Percentiles rank a stretch among this genome's conserved stretches.
These are phyloP conservation scores for Adiantum capillusveneris DNA, from an alignment of 75 land plant species.

Conservation along the genomic window DNA sequence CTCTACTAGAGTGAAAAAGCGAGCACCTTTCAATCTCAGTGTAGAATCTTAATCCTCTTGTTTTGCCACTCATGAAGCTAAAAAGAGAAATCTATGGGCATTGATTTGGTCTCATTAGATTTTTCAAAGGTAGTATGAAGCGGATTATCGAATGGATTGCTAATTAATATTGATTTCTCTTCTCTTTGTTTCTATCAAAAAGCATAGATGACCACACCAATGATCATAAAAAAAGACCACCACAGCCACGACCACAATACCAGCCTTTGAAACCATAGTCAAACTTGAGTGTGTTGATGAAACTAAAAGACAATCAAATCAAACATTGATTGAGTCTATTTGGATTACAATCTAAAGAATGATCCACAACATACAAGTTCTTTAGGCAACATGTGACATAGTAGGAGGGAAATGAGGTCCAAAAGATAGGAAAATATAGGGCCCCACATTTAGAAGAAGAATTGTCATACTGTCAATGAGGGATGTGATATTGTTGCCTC, in stretches of 20 bases:
- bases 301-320: not conserved
- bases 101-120: no score
- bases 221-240: conserved; percentile 5
- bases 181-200: conserved; percentile 29
- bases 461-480: no score
- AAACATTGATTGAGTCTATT: no score
- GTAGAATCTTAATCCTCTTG: conserved; percentile 11
- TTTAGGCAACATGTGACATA: no score
- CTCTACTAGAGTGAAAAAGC: conserved; percentile 11
- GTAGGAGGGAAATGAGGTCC: no score
- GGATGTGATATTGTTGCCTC: no score
- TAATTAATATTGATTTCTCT: conserved; percentile 12
- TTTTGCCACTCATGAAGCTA: conserved; percentile 41
- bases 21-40: conserved; percentile 16
- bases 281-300: not conserved
- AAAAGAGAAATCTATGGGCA: not conserved
- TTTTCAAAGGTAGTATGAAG: no score
- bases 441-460: no score
- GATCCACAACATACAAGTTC: no score
- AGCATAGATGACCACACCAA: conserved; percentile 19
- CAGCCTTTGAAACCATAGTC: conserved; percentile 13
- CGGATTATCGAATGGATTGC: conserved; percentile 35
- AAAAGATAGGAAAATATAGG: no score
- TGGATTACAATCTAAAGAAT: no score
- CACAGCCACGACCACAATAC: conserved; percentile 18